Percentiles rank a stretch among this genome's conserved stretches.
phyloP scores from a whole-genome alignment of 495 filamentous ascomycete genomes.

The Haplographium delicatum region DNA sequence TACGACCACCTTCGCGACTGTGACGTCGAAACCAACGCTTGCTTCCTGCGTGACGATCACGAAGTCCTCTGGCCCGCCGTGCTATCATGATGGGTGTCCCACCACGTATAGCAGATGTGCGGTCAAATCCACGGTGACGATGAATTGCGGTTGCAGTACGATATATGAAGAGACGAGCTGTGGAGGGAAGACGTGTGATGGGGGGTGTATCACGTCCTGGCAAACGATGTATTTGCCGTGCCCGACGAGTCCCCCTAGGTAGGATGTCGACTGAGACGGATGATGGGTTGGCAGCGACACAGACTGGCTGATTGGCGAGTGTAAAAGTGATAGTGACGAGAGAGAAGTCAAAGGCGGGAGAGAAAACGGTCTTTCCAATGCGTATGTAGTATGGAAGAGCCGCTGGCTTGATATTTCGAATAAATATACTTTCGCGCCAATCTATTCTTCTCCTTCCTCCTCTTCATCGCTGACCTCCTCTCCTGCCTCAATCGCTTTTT shows the following conservation, averaged over 20 bases:
- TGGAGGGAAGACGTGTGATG: not conserved
- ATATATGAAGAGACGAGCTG: not conserved
- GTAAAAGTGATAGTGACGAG: no score
- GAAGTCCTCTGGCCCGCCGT: not conserved
- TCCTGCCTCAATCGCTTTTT: conserved; percentile 66
- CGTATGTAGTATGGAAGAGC: not conserved
- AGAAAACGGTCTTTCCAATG: no score
- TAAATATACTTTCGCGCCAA: not conserved
- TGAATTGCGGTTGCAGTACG: not conserved
- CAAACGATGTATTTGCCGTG: conserved; percentile 1
- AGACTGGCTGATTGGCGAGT: no score
- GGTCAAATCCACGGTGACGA: not conserved
- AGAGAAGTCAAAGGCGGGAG: no score
- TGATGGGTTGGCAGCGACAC: no score
- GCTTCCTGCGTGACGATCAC: not conserved
- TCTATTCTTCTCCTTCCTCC: conserved; percentile 31
- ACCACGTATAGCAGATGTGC: not conserved
- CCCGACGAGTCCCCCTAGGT: no score
- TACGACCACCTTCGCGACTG: no score
- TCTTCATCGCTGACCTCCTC: conserved; percentile 66
- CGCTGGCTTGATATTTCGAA: no score
- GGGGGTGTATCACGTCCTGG: not conserved
- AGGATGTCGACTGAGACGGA: no score
- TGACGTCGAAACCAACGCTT: not conserved
- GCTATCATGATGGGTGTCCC: no score